These are phyloP conservation scores for Baorangia bicolor DNA, from an alignment of 768 basidiomycete genomes.

Conservation along the genomic window DNA sequence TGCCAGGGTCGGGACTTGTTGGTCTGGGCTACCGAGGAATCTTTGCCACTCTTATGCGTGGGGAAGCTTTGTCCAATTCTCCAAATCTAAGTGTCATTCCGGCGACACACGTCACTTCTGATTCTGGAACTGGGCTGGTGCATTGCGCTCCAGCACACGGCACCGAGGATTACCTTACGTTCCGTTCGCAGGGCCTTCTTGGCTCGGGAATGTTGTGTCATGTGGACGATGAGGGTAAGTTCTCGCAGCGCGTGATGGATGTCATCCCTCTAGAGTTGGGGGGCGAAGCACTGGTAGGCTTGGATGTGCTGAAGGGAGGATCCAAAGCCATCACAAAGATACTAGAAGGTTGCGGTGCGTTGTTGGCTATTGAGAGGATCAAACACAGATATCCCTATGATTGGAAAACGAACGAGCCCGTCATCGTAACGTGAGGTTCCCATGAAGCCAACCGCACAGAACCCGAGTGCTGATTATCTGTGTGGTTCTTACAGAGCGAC, in stretches of 20 bases:
- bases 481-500: slow-evolving; percentile 59
- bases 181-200: slow-evolving; percentile 57
- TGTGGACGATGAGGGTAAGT: slow-evolving; percentile 74
- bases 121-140: slow-evolving; percentile 93
- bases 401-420: slow-evolving; percentile 91
- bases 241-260: slow-evolving; percentile 55
- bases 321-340: slow-evolving; percentile 63
- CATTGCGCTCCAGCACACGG: slow-evolving; percentile 97
- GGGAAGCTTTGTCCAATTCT: neutral
- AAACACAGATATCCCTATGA: slow-evolving; percentile 94
- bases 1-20: slow-evolving; percentile 49
- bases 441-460: neutral
- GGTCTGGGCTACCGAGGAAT: slow-evolving; percentile 59
- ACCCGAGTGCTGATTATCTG: neutral
- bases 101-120: slow-evolving; percentile 75
- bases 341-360: slow-evolving; percentile 46
- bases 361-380: slow-evolving; percentile 68
- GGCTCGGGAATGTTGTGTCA: slow-evolving; percentile 65
- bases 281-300: slow-evolving; percentile 59
- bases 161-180: slow-evolving; percentile 83
- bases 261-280: slow-evolving; percentile 39
- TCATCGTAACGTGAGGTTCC: slow-evolving; percentile 76
- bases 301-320: slow-evolving; percentile 73
- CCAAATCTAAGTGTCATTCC: slow-evolving; percentile 50
- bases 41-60: slow-evolving; percentile 42